Evolutionary conservation across 2,329 filamentous ascomycete species (phyloP), one percentile per base, ranked within the genome.

Genomic region (Penicillium sp.): DNA sequence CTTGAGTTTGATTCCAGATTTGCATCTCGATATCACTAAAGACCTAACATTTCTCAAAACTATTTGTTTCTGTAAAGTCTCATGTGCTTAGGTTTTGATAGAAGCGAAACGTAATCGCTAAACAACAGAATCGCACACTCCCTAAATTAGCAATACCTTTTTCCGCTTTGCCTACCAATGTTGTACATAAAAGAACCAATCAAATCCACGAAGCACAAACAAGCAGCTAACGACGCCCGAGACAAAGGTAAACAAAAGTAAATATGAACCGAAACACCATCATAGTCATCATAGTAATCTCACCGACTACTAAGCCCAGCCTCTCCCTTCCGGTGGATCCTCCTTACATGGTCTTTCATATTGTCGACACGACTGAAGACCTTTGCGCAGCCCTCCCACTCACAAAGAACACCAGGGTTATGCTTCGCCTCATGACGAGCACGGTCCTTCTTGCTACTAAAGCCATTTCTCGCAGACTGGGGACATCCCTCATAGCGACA

Each of bases 331-430:
- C 60, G 60, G 56, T 75, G 72, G 47, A 74, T 73, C 28, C 72
- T 59, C 39, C 70, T 57, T 26, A 74, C 70, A 62, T 75, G 72
- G 57, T 75, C 72, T 48, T 74, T 73, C 80, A 82, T 82, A 54
- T 82, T 82, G 60, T 82, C 80, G 22, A 81, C 75, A 29, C 80
- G 71, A 62, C 77, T 80, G 61, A 83, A 82, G 3, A 82, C 69
- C 42, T 79, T 67, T 48, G 74, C 73, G 62, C 80, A 83, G 6
- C 74, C 77, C 28, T 74, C 71, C 75, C 76, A 80, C 55, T 80
- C 76, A 57, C 80, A 83, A 33, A 73, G 59, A 45, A 83, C 75
- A n/a, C 73, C 75, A 2, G 80, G 79, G 54, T 81, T 80, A 62
- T 83, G 80, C 61, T 80, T 82, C 38, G 79, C 79, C 62, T 82